Conservation (phyloP, 495 filamentous ascomycete genomes). For the Xylaria longipes region DNA sequence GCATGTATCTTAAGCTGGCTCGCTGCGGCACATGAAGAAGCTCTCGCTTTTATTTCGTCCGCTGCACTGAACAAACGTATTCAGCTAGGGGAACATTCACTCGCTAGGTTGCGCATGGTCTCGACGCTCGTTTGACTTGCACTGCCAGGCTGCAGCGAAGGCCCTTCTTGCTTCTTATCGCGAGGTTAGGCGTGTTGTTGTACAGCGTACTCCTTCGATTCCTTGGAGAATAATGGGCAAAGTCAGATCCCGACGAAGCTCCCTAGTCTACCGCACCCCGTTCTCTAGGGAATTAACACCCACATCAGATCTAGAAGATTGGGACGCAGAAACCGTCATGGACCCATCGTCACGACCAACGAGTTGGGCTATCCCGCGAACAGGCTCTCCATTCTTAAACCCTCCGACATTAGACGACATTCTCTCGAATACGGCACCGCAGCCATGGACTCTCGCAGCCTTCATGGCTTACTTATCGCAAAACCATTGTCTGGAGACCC, state of each 20-base stretch:
- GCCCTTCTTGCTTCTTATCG: slow-evolving; percentile 1
- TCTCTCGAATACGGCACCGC: slow-evolving; percentile 81
- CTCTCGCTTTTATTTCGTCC: neutral
- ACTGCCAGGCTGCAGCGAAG: slow-evolving; percentile 4
- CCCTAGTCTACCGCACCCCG: slow-evolving; percentile 47
- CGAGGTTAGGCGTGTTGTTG: slow-evolving; percentile 3
- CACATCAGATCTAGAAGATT: slow-evolving; percentile 49
- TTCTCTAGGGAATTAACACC: slow-evolving; percentile 46
- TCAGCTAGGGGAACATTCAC: neutral
- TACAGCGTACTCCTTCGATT: slow-evolving; percentile 23
- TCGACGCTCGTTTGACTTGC: slow-evolving; percentile 3
- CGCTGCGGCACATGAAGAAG: neutral
- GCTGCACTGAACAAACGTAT: slow-evolving; percentile 11
- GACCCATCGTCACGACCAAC: slow-evolving; percentile 48
- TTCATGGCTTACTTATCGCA: slow-evolving; percentile 98
- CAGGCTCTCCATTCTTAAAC: slow-evolving; percentile 58
- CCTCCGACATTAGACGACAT: slow-evolving; percentile 87
- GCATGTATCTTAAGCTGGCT: neutral
- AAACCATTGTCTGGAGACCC: slow-evolving; percentile 95
- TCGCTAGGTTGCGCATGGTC: slow-evolving; percentile 8
- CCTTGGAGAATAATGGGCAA: slow-evolving; percentile 52
- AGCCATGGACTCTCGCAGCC: slow-evolving; percentile 90
- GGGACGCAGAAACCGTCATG: slow-evolving; percentile 54
- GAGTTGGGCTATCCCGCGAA: slow-evolving; percentile 52
- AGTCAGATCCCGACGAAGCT: slow-evolving; percentile 50